Base-by-base conservation (phyloP, 2,329 filamentous ascomycete species). In the Aspergillus pseudoviridinutans region DNA sequence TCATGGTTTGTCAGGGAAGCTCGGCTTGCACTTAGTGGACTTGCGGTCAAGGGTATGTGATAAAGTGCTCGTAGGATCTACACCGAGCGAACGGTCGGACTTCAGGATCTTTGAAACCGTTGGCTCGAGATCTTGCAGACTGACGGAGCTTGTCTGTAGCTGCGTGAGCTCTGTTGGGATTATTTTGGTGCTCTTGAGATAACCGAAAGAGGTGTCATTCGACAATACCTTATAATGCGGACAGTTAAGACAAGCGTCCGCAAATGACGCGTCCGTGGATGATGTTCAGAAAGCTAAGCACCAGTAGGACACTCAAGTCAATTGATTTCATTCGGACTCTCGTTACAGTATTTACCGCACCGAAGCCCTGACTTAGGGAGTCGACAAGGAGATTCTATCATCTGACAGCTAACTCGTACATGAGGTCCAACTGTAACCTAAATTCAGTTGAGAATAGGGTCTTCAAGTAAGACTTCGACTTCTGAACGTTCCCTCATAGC, bases 1-100 rank as follows among this genome's bases (percentile, higher is more conserved):
- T 65, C 66, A 67, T 68, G 46, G 50, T 61, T 41, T 54, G n/a
- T 32, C 54, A 51, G 50, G 49, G 52, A 54, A 57, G 53, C 27
- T 47, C 25, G 41, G 49, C 44, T 32, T 32, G 41, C 25, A 41
- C 6, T 46, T 50, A 51, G 44, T 44, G 29, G 22, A 46, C 52
- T 24, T 28, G n/a, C 20, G 12, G 38, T 60, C 49, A 49, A 38
- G 51, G 55, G 53, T 59, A 49, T 42, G 24, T 25, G 10, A 28
- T 47, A 35, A 32, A 4, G 12, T 14, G 32, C 12, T 35, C 14
- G 12, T 35, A 35, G 12, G 14, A 35, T 17, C 12, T 35, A 35
- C 32, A 35, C 32, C 32, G 32, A 17, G 32, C 32, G 32, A 35
- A 35, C 32, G 32, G 32, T 35, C 32, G 12, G 32, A 35, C 32